Evolutionary conservation across 2,329 filamentous ascomycete genomes (phyloP).

Genomic region (Pezicula carpinea): DNA sequence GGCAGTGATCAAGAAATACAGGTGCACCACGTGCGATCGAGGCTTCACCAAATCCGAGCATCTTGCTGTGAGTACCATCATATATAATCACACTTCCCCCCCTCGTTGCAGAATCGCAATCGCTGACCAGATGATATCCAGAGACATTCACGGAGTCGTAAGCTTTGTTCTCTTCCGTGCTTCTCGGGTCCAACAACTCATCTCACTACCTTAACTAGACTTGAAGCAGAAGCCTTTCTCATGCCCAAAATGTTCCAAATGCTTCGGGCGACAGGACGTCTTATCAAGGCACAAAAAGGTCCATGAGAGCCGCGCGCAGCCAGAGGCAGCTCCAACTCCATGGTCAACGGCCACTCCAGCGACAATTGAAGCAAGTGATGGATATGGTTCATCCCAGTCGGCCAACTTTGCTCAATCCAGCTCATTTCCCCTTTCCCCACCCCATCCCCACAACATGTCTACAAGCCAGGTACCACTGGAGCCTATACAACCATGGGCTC

Average conservation of each 20-base stretch:
- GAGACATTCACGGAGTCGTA: constrained; percentile 1
- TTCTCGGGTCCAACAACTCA: not conserved
- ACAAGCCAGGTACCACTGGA: constrained; percentile 19
- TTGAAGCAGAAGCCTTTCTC: constrained; percentile 26
- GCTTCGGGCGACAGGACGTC: constrained; percentile 37
- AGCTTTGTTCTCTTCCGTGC: not conserved
- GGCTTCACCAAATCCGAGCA: constrained; percentile 7
- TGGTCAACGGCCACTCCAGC: constrained; percentile 13
- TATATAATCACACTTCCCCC: not conserved
- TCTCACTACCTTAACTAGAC: not conserved
- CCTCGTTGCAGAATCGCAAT: not conserved
- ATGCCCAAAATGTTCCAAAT: constrained; percentile 33
- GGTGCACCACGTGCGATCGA: not conserved
- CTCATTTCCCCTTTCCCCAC: not conserved
- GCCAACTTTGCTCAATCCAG: not conserved
- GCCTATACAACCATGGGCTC: constrained; percentile 2
- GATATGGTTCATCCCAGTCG: not conserved
- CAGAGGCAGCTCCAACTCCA: constrained; percentile 13
- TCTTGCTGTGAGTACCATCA: constrained; percentile 7
- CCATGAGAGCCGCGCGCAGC: constrained; percentile 15
- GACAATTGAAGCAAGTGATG: not conserved
- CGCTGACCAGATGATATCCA: not conserved
- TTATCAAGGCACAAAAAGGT: constrained; percentile 37
- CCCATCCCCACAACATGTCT: not conserved
- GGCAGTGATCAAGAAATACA: not conserved